Evolutionary conservation across 257 asterid genomes (phyloP).

Genomic region (Verbena officinalis): DNA sequence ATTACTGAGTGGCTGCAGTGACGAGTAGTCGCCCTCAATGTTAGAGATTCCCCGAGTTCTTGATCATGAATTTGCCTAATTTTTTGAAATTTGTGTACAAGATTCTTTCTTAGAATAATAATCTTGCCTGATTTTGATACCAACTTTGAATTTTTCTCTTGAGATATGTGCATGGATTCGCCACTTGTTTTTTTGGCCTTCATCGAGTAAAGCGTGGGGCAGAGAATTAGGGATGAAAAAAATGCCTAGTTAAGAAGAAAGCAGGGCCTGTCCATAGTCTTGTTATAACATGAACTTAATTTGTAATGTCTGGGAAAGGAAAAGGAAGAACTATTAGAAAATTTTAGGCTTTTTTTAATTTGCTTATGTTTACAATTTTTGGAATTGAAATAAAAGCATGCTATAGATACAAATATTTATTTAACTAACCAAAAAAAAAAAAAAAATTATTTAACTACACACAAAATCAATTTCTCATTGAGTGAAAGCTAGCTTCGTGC

Average conservation of each 20-base stretch:
- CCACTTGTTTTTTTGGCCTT: too few relatives aligned
- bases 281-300: not conserved
- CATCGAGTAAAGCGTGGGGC: constrained; percentile 23
- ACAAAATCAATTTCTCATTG: too few relatives aligned
- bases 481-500: too few relatives aligned
- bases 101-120: constrained; percentile 27
- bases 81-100: constrained; percentile 10
- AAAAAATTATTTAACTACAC: too few relatives aligned
- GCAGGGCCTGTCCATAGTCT: not conserved
- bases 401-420: not conserved
- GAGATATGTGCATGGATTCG: too few relatives aligned
- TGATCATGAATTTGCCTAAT: constrained; percentile 4
- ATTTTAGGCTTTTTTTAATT: too few relatives aligned
- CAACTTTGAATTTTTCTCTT: constrained; percentile 24
- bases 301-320: not conserved
- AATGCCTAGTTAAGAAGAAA: not conserved
- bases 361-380: too few relatives aligned
- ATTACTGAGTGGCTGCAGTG: constrained; percentile 1
- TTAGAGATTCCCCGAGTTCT: constrained; percentile 17
- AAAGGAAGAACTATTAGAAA: too few relatives aligned
- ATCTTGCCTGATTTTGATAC: constrained; percentile 28
- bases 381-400: not conserved
- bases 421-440: not conserved
- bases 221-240: not conserved
- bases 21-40: constrained; percentile 29